Conservation (phyloP, 176 grass and related monocot species). For the Eremochloa ophiuroides region DNA sequence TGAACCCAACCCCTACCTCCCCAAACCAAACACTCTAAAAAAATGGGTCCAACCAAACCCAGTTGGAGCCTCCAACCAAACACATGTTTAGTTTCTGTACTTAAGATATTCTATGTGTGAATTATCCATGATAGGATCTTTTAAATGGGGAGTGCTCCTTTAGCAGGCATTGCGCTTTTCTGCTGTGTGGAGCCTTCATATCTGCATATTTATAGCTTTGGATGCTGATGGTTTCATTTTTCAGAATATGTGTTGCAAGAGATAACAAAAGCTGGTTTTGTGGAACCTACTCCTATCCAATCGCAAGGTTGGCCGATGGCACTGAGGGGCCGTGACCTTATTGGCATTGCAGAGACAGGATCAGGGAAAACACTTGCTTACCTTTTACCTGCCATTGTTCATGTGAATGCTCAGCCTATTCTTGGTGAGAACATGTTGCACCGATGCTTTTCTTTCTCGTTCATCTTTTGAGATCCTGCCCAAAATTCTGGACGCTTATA, state of each 20-base stretch:
- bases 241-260: constrained; percentile 91
- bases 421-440: constrained; percentile 51
- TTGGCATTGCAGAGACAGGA: constrained; percentile 98
- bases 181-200: not conserved
- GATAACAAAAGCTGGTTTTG: constrained; percentile 83
- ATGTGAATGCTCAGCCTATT: constrained; percentile 96
- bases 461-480: not conserved
- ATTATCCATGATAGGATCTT: not conserved
- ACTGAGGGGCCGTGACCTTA: constrained; percentile 85
- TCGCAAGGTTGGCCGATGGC: constrained; percentile 99
- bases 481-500: not conserved
- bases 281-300: constrained; percentile 92
- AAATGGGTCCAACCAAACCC: too few relatives aligned
- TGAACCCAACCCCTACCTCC: too few relatives aligned
- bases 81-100: not conserved
- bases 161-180: not conserved
- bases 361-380: constrained; percentile 96
- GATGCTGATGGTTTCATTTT: constrained; percentile 3
- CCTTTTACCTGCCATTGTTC: constrained; percentile 87
- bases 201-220: not conserved
- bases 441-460: constrained; percentile 13
- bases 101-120: not conserved
- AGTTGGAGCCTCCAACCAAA: too few relatives aligned
- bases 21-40: too few relatives aligned
- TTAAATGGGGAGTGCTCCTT: not conserved